A percentile compares a stretch with the other conserved stretches of the same genome.
Evolutionary conservation across 352 stramenopile species (phyloP).

Genomic region (Globisporangium paddicum): DNA sequence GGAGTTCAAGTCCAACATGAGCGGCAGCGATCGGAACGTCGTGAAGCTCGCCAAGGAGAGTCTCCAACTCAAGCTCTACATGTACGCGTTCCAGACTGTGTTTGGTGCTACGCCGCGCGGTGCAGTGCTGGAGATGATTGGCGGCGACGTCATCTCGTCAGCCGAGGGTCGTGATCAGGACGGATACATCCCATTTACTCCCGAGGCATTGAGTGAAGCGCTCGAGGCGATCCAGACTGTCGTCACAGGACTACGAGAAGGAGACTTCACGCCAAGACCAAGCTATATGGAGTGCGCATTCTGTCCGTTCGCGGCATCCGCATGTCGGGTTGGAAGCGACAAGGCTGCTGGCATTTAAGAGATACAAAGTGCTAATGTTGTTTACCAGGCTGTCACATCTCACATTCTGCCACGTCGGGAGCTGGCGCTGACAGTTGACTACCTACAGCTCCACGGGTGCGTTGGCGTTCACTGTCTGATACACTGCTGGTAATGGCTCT

Average conservation of each 20-base stretch:
- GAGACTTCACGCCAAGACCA: slow-evolving; percentile 49
- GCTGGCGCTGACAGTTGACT: background rate
- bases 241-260: slow-evolving; percentile 28
- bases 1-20: slow-evolving; percentile 85
- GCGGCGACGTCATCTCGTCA: slow-evolving; percentile 11
- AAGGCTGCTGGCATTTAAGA: slow-evolving; percentile 4
- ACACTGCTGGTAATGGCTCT: background rate
- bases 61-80: slow-evolving; percentile 79
- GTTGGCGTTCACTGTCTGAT: background rate
- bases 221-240: slow-evolving; percentile 33
- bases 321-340: slow-evolving; percentile 29
- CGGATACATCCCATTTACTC: slow-evolving; percentile 40
- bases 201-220: slow-evolving; percentile 25
- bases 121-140: slow-evolving; percentile 58
- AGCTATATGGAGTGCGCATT: slow-evolving; percentile 64
- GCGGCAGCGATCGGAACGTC: slow-evolving; percentile 42
- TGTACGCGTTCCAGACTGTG: slow-evolving; percentile 66
- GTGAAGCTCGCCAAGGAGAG: slow-evolving; percentile 51
- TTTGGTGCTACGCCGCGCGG: slow-evolving; percentile 48
- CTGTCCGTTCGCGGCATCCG: slow-evolving; percentile 65
- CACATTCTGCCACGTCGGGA: background rate
- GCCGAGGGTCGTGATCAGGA: slow-evolving; percentile 11
- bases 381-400: background rate
- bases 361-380: background rate
- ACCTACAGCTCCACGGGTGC: background rate